Evolutionary conservation across 176 grass and related monocot genomes (phyloP), one percentile per base, ranked within the genome.

Genomic region (Carex scoparia): DNA sequence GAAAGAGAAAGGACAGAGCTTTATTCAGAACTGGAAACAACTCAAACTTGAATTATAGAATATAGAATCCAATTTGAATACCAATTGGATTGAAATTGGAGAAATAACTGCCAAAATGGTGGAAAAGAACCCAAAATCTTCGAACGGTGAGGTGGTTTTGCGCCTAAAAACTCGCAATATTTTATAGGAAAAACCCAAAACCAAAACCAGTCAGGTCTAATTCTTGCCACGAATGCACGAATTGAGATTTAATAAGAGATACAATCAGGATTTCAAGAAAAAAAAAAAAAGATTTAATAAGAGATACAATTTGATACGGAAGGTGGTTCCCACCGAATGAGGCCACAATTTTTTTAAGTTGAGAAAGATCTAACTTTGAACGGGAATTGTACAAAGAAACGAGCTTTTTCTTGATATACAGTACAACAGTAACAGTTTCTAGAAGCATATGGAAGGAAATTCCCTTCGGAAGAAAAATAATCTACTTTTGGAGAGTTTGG

Each of bases 301-400:
- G 46, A 54, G 23, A 54, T 76, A 30, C 23, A 76, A 48, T 76
- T 76, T 32, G 72, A 76, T 31, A 76, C 10, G 72, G 11, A 70
- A 76, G 10, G 74, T 58, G 74, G 74, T 18, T 53, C 72, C 49
- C 44, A 79, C 53, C 7, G 14, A 58, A 79, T 33, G 14, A 79
- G 74, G 53, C 53, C 18, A 79, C 74, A 35, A 79, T 30, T 35
- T 79, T 2, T 79, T 57, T 2, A 78, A 79, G 14, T 57, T 58
- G 74, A 58, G 74, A 79, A 79, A 57, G 74, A 79, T 58, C 74
- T 18, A 79, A 79, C 53, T 79, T 35, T 79, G 74, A 33, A 79
- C 4, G 2, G 28, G 30, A 58, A 18, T 58, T 35, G 73, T 77
- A 56, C 27, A 31, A 74, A 56, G 48, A 77, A 54, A 30, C 73